phyloP scores from a whole-genome alignment of 148 eudicot genomes.

The Selenicereus undatus region DNA sequence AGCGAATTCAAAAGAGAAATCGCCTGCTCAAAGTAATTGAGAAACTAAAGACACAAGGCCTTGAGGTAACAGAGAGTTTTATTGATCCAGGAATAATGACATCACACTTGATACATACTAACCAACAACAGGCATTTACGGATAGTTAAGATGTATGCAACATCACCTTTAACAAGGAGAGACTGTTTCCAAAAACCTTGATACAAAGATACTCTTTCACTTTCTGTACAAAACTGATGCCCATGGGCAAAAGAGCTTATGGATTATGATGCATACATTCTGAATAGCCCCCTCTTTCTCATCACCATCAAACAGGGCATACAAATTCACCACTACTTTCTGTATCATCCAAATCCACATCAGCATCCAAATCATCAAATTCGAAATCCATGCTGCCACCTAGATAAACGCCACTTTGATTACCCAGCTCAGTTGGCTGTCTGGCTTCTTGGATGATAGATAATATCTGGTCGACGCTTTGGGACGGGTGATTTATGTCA shows the following conservation, averaged over 20 bases:
- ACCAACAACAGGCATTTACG: background rate
- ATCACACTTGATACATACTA: background rate
- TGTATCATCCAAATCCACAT: conserved; percentile 56
- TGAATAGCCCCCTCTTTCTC: background rate
- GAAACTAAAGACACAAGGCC: background rate
- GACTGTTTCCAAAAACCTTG: background rate
- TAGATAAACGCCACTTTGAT: conserved; percentile 15
- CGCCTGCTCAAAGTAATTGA: background rate
- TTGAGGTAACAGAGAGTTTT: background rate
- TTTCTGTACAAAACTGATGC: conserved; percentile 12
- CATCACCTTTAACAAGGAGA: background rate
- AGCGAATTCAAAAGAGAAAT: too few relatives aligned
- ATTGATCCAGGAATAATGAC: conserved; percentile 5
- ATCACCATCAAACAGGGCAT: conserved; percentile 32
- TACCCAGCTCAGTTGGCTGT: conserved; percentile 30
- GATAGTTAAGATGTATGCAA: background rate
- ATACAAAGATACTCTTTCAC: conserved; percentile 14
- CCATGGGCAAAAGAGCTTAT: conserved; percentile 9
- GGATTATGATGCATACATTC: conserved; percentile 16
- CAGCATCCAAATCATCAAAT: conserved; percentile 63
- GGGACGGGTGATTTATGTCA: conserved; percentile 51
- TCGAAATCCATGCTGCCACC: conserved; percentile 74
- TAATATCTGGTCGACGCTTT: conserved; percentile 54
- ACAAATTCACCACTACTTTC: conserved; percentile 69
- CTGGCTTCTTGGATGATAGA: conserved; percentile 62